Evolutionary conservation across 2,329 filamentous ascomycete species (phyloP).

Genomic region (Dothistroma septosporum): DNA sequence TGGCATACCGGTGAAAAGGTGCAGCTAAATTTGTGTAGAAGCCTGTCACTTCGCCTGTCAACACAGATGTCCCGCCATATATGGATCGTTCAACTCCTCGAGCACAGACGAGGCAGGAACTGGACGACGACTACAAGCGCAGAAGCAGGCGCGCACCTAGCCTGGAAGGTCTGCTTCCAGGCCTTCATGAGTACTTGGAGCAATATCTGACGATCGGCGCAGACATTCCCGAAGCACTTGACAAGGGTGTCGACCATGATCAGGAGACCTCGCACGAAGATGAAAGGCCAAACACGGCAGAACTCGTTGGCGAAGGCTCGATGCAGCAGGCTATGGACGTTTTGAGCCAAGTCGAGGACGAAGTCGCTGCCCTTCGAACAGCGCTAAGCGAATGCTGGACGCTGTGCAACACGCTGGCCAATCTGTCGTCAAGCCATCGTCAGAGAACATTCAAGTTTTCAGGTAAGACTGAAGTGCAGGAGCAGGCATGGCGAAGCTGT

Average conservation of each 20-base stretch:
- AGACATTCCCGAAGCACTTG: conserved; percentile 48
- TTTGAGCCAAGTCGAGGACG: conserved; percentile 52
- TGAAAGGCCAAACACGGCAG: conserved; percentile 34
- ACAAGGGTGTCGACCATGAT: conserved; percentile 34
- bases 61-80: conserved; percentile 64
- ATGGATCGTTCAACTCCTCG: conserved; percentile 70
- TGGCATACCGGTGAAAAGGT: background rate
- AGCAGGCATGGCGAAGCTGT: conserved; percentile 88
- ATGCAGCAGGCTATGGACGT: conserved; percentile 52
- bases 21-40: conserved; percentile 30
- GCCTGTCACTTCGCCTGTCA: conserved; percentile 59
- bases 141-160: conserved; percentile 64
- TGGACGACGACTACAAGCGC: conserved; percentile 54
- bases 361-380: conserved; percentile 65
- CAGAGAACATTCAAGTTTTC: conserved; percentile 73
- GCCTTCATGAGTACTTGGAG: conserved; percentile 13
- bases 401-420: conserved; percentile 84
- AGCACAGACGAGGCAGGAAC: conserved; percentile 76
- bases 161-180: conserved; percentile 62
- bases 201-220: conserved; percentile 19
- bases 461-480: conserved; percentile 70
- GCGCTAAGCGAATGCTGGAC: conserved; percentile 90
- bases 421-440: conserved; percentile 76
- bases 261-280: conserved; percentile 19
- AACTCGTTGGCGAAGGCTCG: conserved; percentile 34